Evolutionary conservation across 2,329 filamentous ascomycete species (phyloP).

Genomic region (Paecilomyces sp.): DNA sequence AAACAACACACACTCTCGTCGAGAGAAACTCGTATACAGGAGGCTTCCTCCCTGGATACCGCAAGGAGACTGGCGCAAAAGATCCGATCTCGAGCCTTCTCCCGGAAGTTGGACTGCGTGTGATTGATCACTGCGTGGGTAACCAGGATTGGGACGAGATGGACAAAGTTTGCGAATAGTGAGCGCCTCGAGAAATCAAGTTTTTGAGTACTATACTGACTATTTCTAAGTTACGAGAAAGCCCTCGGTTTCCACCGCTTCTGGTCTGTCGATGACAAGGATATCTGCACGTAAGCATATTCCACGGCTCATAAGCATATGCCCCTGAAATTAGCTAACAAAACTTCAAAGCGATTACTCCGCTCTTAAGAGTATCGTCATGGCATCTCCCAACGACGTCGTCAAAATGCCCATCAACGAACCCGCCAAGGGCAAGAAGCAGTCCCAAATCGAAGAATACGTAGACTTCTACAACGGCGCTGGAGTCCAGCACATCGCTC

Average conservation of each 20-base stretch:
- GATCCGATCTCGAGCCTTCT: conserved; percentile 46
- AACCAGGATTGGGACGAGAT: conserved; percentile 96
- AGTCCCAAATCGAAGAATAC: conserved; percentile 90
- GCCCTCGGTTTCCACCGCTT: conserved; percentile 91
- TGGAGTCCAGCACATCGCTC: conserved; percentile 89
- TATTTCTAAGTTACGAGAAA: conserved; percentile 62
- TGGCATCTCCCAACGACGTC: conserved; percentile 74
- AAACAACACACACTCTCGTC: conserved; percentile 90
- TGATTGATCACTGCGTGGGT: conserved; percentile 93
- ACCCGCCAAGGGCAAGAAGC: conserved; percentile 81
- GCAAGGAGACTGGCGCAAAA: conserved; percentile 39
- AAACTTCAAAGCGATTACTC: conserved; percentile 58
- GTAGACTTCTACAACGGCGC: conserved; percentile 84
- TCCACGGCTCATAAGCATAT: not conserved
- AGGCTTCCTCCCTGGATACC: conserved; percentile 77
- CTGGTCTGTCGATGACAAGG: conserved; percentile 91
- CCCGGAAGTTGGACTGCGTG: conserved; percentile 60
- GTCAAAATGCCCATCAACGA: conserved; percentile 99
- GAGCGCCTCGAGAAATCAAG: conserved; percentile 14
- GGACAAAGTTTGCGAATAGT: conserved; percentile 56
- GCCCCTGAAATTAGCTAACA: conserved; percentile 22
- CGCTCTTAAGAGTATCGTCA: conserved; percentile 81
- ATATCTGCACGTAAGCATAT: conserved; percentile 62
- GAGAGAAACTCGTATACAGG: conserved; percentile 64
- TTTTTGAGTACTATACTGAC: not conserved